Conservation (phyloP, 129 eudicot species). For the Scalesia atractyloides region DNA sequence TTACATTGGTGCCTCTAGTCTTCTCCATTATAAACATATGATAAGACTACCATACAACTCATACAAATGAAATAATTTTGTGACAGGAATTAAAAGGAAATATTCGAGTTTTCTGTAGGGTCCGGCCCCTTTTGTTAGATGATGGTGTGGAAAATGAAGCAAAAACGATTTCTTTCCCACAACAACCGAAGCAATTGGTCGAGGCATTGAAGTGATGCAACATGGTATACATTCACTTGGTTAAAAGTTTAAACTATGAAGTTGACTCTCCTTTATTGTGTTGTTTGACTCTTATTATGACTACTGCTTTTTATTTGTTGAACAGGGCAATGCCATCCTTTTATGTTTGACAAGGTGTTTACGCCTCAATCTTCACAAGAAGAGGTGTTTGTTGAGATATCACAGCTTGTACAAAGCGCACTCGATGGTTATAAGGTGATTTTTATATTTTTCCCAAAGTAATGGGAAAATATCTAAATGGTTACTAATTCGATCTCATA, state of each 20-base stretch:
- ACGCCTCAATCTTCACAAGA: constrained; percentile 83
- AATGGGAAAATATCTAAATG: no score
- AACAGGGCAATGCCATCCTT: constrained; percentile 79
- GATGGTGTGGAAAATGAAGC: constrained; percentile 58
- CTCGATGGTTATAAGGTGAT: constrained; percentile 97
- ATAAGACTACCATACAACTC: constrained; percentile 3
- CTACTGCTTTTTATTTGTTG: constrained; percentile 8
- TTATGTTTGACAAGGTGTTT: constrained; percentile 92
- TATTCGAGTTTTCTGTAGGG: constrained; percentile 95
- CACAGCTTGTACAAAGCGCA: constrained; percentile 98
- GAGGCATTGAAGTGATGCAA: constrained; percentile 85
- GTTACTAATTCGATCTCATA: neutral
- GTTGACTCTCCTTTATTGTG: neutral
- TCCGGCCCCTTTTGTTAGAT: constrained; percentile 76
- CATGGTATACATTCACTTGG: constrained; percentile 47
- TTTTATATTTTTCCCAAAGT: neutral
- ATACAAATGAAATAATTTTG: constrained; percentile 10
- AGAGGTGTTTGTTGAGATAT: constrained; percentile 84
- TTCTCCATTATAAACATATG: neutral
- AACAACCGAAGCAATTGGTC: constrained; percentile 62
- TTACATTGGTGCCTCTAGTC: neutral
- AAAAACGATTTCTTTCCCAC: constrained; percentile 62
- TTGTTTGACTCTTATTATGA: constrained; percentile 6
- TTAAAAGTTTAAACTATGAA: neutral
- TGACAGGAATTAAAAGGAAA: constrained; percentile 92